These are phyloP conservation scores for Aphanomyces euteiches DNA, from an alignment of 352 stramenopile genomes.

Conservation along the genomic window DNA sequence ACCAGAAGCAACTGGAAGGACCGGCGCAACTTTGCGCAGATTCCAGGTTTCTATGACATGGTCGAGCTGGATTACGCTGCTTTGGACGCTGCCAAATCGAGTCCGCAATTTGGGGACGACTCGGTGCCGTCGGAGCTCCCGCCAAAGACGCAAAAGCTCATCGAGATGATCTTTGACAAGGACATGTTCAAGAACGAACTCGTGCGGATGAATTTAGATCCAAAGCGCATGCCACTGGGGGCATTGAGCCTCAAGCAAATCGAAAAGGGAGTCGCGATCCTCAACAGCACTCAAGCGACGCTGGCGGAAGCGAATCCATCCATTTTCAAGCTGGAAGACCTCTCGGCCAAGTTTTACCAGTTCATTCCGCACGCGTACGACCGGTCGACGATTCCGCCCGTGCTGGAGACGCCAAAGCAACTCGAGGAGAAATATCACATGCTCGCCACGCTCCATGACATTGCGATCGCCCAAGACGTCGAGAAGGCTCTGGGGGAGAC, in stretches of 20 bases:
- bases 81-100: conserved; percentile 5
- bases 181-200: conserved; percentile 27
- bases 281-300: conserved; percentile 32
- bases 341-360: conserved; percentile 38
- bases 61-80: conserved; percentile 12
- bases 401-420: conserved; percentile 33
- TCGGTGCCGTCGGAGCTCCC: conserved; percentile 35
- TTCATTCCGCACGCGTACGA: conserved; percentile 38
- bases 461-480: conserved; percentile 38
- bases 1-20: no score
- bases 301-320: neutral
- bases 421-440: conserved; percentile 38
- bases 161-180: conserved; percentile 32
- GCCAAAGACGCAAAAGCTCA: conserved; percentile 29
- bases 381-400: conserved; percentile 32
- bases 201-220: conserved; percentile 31
- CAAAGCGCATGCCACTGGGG: conserved; percentile 27
- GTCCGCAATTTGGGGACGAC: conserved; percentile 32
- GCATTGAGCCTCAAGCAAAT: conserved; percentile 27
- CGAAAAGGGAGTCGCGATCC: conserved; percentile 36
- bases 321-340: neutral
- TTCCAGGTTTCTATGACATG: neutral
- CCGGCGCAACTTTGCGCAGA: no score
- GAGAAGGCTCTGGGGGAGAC: conserved; percentile 23
- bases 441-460: conserved; percentile 38